Base-by-base conservation (phyloP, 2,329 filamentous ascomycete genomes). In the Apiospora arundinis region DNA sequence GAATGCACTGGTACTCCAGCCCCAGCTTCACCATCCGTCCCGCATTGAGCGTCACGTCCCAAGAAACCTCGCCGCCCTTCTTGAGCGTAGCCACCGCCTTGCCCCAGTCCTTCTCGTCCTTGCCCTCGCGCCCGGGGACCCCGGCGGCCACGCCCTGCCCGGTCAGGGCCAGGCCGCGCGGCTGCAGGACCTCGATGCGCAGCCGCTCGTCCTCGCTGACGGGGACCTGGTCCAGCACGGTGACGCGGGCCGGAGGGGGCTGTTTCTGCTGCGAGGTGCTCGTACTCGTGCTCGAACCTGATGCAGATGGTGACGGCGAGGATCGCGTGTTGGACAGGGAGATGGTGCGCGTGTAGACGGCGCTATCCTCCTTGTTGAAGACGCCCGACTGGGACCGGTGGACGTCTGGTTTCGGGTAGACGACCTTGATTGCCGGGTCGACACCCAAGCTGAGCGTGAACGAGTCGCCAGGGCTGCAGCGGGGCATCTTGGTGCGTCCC, bases 161-260 rank as follows among this genome's bases (percentile, higher is more conserved):
- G 0, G 81, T 83, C 3, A 78, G 73, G 0, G 75, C 75, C 56
- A 92, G 74, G 0, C 87, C 88, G 4, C 79, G 79, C 0, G 90
- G 90, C 23, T 80, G 77, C 21, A 85, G 74, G 44, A 91, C 76
- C 1, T 86, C 84, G 11, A 92, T 84, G 5, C 82, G 82, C 7
- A 92, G 80, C 52, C 84, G 82, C 77, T 91, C 89, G 70, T 91
- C 89, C 77, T 91, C 85, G 28, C 85, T 89, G n/a, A 91, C 82
- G 3, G 89, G 90, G 2, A 91, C 82, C 79, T 92, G 89, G 73
- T 92, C 90, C 2, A 89, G 77, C 37, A 91, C 85, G 0, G 86
- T 80, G 2, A 92, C 52, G 1, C 83, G 83, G 18, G 87, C 82
- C 32, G 56, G 56, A 8, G 28, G 28, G 0, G 56, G 32, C 16